Evolutionary conservation across 345 rosid species (phyloP).

Genomic region (Limnanthes douglasii): DNA sequence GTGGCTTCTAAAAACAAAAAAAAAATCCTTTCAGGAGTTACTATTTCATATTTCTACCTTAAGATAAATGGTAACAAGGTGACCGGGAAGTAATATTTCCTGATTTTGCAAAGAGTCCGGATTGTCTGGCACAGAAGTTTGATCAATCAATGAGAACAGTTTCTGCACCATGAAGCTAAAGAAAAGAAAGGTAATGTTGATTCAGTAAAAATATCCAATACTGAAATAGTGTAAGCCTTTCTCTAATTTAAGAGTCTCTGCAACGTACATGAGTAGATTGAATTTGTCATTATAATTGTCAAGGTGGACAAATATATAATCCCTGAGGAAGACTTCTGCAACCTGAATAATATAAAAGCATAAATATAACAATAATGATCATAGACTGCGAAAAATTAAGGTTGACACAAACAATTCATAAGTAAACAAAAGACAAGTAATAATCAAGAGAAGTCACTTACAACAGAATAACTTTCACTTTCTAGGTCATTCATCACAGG

Average conservation of each 20-base stretch:
- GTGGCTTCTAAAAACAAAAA: no score
- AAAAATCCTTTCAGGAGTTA: no score
- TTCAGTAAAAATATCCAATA: conserved; percentile 4
- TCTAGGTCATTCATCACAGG: conserved; percentile 51
- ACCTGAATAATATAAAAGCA: conserved; percentile 30
- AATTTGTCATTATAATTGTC: conserved; percentile 73
- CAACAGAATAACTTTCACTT: conserved; percentile 29
- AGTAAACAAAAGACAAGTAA: no score
- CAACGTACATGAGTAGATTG: conserved; percentile 70
- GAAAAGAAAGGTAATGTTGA: conserved; percentile 13
- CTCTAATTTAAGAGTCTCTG: conserved; percentile 5
- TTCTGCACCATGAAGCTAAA: conserved; percentile 88
- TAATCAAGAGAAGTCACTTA: no score
- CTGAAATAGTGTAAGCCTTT: neutral
- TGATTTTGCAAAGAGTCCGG: conserved; percentile 95
- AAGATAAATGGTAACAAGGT: conserved; percentile 69
- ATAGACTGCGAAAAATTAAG: no score
- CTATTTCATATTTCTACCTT: no score
- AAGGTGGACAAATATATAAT: conserved; percentile 74
- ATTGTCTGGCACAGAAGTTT: conserved; percentile 76
- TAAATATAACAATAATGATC: conserved; percentile 1
- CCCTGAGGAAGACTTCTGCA: conserved; percentile 56
- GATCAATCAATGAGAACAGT: conserved; percentile 88
- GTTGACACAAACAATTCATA: no score
- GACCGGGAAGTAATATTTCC: conserved; percentile 91